A percentile compares a stretch with the other conserved stretches of the same genome.
phyloP scores from a whole-genome alignment of 73 alveolate genomes.

The Tetrahymena malaccensis region DNA sequence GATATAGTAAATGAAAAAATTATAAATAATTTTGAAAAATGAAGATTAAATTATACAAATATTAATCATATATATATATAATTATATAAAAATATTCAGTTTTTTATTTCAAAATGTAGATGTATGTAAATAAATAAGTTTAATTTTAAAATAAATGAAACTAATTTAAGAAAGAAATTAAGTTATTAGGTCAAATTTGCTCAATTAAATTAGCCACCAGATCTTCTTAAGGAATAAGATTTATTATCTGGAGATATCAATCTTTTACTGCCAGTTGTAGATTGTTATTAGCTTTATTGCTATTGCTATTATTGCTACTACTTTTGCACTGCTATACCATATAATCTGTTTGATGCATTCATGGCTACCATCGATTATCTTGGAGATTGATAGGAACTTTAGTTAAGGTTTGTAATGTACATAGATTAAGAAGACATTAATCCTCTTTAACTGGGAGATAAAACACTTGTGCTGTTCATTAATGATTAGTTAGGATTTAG shows the following conservation, averaged over 20 bases:
- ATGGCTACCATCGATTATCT: not conserved
- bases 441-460: not conserved
- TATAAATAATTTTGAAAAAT: too few relatives aligned
- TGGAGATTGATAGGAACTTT: not conserved
- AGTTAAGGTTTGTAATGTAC: not conserved
- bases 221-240: not conserved
- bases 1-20: too few relatives aligned
- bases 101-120: not conserved
- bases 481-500: not conserved
- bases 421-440: not conserved
- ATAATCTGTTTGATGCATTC: not conserved
- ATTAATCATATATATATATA: too few relatives aligned
- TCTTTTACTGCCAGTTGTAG: not conserved
- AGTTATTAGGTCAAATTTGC: not conserved
- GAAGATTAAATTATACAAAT: too few relatives aligned
- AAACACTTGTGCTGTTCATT: not conserved
- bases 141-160: not conserved
- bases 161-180: not conserved
- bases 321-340: not conserved
- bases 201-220: not conserved
- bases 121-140: not conserved
- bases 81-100: too few relatives aligned
- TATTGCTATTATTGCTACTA: not conserved
- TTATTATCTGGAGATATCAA: not conserved
- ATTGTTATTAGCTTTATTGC: not conserved